Base-by-base conservation (phyloP, 139 green algal species). In the Desmodesmus armatus region DNA sequence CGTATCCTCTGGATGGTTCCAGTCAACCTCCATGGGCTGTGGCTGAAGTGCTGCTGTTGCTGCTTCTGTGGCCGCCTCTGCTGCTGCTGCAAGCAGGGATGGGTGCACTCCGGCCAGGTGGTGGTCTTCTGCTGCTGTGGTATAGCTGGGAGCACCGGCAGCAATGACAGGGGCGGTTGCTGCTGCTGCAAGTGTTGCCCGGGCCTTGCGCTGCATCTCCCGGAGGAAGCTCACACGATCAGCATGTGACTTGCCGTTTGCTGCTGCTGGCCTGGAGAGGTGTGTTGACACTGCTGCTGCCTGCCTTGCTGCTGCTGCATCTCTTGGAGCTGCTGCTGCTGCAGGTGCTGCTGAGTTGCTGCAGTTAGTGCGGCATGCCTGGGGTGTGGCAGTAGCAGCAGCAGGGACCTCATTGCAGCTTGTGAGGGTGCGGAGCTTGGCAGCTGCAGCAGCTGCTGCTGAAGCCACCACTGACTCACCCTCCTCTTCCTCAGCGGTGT, bases 1-100 rank as follows among this genome's bases (percentile, higher is more conserved):
- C 7, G 67, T 17, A n/a, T 80, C 73, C 13, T 67, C 44, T 13
- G 44, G 47, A 80, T 69, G 47, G 23, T 29, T 40, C 73, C 73
- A 80, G 37, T 80, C 73, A 35, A 80, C 73, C 21, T 80, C 73
- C 47, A 80, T 80, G 19, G 13, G 47, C 19, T 80, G 47, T 58
- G 7, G 70, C 41, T 60, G 40, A 58, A 27, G 70, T 35, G 27
- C 63, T n/a, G 17, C n/a, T 23, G 29, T 25, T 29, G n/a, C 43
- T 63, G 44, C 44, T 44, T 55, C 31, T 63, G 71, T n/a, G 62
- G 43, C 43, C 31, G 17, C 13, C 27, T 76, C 39, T 35, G 35
- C 69, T 51, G 35, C 69, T 76, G 69, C 37, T 41, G 19, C 25
- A 27, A 13, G 60, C 21, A 11, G 21, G 60, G 17, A 37, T 69